Evolutionary conservation across 2,329 filamentous ascomycete species (phyloP), one percentile per base, ranked within the genome.

Genomic region (Cyclaneusma minus): DNA sequence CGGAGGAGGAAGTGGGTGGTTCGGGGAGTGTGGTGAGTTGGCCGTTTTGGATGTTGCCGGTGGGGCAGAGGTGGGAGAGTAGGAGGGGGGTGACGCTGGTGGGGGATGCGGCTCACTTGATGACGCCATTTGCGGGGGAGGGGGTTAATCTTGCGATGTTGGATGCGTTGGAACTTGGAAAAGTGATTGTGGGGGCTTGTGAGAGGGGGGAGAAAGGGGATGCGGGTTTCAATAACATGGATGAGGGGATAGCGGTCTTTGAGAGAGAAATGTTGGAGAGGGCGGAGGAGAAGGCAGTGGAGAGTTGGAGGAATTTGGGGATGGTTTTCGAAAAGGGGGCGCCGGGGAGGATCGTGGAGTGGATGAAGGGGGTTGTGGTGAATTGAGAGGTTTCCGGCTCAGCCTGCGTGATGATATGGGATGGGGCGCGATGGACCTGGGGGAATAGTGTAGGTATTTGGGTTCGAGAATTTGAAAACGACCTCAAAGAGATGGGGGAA

Each of bases 81-180:
- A 37, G 42, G 5, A 29, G 45, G 4, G 56, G 57, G 2, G 41
- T 58, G 4, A 61, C 61, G 2, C 42, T 66, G 13, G 37, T 64
- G 7, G 62, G 62, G 2, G 58, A 64, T 37, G 55, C 59, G 4
- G 59, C 59, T 2, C 60, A 64, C 40, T 30, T 62, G 3, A 57
- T 60, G 52, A 55, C 54, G 2, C 55, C 55, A 1, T 58, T 56
- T 32, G 53, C 52, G 1, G 60, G 61, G 3, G 58, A 58, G 14
- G 60, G 60, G 2, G 60, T 63, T 9, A 63, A 64, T 36, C 37
- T 52, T 3, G 56, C 52, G 3, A 54, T 64, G 52, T 41, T 42
- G 7, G 59, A 64, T 43, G 47, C 56, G 3, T 29, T 58, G 17
- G 41, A 54, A 7, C 41, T 65, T 6, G 55, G 49, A 0, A 30